Base-by-base conservation (phyloP, 2,329 filamentous ascomycete genomes). In the Colletotrichum karsti region DNA sequence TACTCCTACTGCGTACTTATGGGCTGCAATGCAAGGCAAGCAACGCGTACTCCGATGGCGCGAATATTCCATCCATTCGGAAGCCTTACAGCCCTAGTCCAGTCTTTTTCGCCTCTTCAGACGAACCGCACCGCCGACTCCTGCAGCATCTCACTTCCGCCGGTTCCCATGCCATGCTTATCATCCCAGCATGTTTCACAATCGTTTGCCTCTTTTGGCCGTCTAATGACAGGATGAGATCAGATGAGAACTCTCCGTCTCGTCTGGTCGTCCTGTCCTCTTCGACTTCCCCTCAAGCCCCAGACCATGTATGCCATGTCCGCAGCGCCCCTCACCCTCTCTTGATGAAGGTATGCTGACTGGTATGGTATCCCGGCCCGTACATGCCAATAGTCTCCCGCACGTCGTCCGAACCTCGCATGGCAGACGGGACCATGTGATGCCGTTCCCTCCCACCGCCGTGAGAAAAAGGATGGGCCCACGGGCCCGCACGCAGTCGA, bases 31-130 rank as follows among this genome's bases (percentile, higher is more conserved):
- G 2, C n/a, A 41, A 41, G 37, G 7, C 13, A n/a, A 18, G 37
- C n/a, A 41, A 41, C 4, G 42, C 10, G 12, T 5, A 24, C 24
- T 9, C 48, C 15, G 15, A 33, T 18, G 46, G 8, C 35, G 6
- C 24, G 15, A 20, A 35, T 53, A 26, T 53, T 55, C 24, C 48
- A 44, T 54, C 37, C 59, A 54, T 30, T 42, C 37, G 59, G 48
- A 30, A 44, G 48, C 20, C 15, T 39, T 54, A 39, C 48, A 35
- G 28, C 56, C 56, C 56, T 59, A 7, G 30, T 15, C 51, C 10
- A 26, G 13, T n/a, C n/a, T n/a, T n/a, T n/a, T 24, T 44, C 55
- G 62, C 55, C 24, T 59, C 28, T 65, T 61, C 46, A 61, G 62
- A 60, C 37, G 46, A 46, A 39, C 20, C 13, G 13, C 18, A 42